These are phyloP conservation scores for Ophiostoma pallidulum DNA, from an alignment of 2,329 filamentous ascomycete species.

Conservation along the genomic window DNA sequence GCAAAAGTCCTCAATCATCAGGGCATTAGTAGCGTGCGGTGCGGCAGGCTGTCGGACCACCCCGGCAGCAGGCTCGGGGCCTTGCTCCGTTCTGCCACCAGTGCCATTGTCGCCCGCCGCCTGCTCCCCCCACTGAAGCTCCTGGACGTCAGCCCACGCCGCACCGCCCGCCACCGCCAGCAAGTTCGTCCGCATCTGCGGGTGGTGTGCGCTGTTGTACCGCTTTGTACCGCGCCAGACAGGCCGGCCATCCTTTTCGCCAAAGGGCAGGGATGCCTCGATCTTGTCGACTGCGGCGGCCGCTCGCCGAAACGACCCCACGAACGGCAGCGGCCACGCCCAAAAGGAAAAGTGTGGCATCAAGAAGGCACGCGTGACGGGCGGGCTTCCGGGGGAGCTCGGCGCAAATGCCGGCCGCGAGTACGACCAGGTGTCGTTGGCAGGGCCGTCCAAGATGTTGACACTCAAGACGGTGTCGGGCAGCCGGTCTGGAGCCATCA, in stretches of 20 bases:
- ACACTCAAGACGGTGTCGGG: slow-evolving; percentile 45
- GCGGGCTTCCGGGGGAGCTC: slow-evolving; percentile 17
- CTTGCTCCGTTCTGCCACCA: too few species aligned
- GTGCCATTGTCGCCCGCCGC: slow-evolving; percentile 4
- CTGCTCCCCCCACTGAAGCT: slow-evolving; percentile 26
- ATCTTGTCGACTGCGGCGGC: slow-evolving; percentile 28
- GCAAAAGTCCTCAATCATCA: slow-evolving; percentile 41
- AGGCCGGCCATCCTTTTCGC: slow-evolving; percentile 31
- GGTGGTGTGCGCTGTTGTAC: slow-evolving; percentile 37
- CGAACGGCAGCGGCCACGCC: slow-evolving; percentile 43
- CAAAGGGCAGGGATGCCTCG: slow-evolving; percentile 23
- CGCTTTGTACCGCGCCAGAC: slow-evolving; percentile 43
- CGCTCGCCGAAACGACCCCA: slow-evolving; percentile 33
- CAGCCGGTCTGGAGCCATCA: slow-evolving; percentile 37
- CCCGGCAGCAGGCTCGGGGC: too few species aligned
- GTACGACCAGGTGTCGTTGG: slow-evolving; percentile 30
- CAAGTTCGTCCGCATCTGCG: slow-evolving; percentile 32
- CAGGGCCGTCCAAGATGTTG: slow-evolving; percentile 40
- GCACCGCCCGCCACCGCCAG: slow-evolving; percentile 25
- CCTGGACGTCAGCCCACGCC: slow-evolving; percentile 40
- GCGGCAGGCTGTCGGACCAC: too few species aligned
- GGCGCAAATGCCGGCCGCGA: slow-evolving; percentile 37
- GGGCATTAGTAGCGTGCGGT: slow-evolving; percentile 35
- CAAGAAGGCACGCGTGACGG: slow-evolving; percentile 32
- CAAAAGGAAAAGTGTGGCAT: slow-evolving; percentile 50